These are phyloP conservation scores for Globisporangium ultimum DNA, from an alignment of 352 stramenopile species.

Conservation along the genomic window DNA sequence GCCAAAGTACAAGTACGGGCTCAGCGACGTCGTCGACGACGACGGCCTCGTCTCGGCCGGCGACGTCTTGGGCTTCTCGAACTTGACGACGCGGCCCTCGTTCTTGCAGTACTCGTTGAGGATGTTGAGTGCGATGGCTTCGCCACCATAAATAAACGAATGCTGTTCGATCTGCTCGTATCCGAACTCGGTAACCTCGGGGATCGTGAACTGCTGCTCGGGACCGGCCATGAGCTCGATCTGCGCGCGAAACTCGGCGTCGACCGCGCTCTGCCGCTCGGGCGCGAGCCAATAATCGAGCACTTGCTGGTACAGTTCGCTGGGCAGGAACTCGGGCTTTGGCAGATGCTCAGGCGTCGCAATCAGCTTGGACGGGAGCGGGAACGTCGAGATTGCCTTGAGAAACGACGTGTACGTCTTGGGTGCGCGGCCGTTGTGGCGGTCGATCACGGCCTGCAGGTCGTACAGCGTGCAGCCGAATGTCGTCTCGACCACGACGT, in stretches of 20 bases:
- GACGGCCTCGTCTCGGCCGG: constrained; percentile 85
- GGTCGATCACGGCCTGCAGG: constrained; percentile 55
- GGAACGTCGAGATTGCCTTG: constrained; percentile 45
- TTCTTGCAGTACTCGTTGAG: constrained; percentile 71
- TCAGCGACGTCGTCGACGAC: constrained; percentile 95
- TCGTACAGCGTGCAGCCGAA: constrained; percentile 72
- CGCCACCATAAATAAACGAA: constrained; percentile 75
- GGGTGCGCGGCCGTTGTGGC: constrained; percentile 46
- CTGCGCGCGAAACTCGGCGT: constrained; percentile 28
- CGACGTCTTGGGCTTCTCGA: constrained; percentile 97
- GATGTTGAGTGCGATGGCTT: constrained; percentile 64
- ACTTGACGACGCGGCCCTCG: constrained; percentile 87
- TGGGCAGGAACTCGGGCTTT: constrained; percentile 32
- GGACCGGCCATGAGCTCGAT: constrained; percentile 43
- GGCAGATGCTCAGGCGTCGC: constrained; percentile 42
- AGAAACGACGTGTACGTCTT: constrained; percentile 82
- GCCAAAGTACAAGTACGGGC: constrained; percentile 93
- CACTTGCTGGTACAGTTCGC: constrained; percentile 60
- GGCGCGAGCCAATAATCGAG: constrained; percentile 43
- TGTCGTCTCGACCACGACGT: constrained; percentile 74
- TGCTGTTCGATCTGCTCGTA: constrained; percentile 45
- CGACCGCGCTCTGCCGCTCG: neutral
- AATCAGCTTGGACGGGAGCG: constrained; percentile 44
- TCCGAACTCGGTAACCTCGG: constrained; percentile 63
- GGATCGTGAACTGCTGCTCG: constrained; percentile 62